Evolutionary conservation across 2,329 filamentous ascomycete species (phyloP).

Genomic region (Pyrenophora seminiperda): DNA sequence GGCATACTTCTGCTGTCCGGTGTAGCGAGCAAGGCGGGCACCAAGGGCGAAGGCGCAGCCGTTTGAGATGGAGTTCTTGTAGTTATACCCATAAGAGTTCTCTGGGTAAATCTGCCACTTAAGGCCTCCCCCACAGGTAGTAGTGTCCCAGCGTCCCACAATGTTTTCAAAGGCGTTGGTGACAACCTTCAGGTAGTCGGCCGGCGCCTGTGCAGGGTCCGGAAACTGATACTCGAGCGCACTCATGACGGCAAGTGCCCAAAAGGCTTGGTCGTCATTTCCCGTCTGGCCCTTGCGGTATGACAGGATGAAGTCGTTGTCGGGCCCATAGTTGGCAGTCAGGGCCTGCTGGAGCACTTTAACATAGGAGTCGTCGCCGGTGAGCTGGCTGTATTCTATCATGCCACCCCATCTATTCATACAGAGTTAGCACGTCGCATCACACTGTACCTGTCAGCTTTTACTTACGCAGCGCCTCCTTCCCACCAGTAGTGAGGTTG

Average conservation of each 20-base stretch:
- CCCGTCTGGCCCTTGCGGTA: constrained; percentile 52
- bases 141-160: constrained; percentile 70
- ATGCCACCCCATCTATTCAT: constrained; percentile 38
- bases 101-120: constrained; percentile 80
- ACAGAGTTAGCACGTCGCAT: too few species aligned
- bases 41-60: constrained; percentile 83
- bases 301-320: constrained; percentile 54
- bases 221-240: constrained; percentile 73
- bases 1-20: constrained; percentile 61
- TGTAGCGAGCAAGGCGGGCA: constrained; percentile 73
- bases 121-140: constrained; percentile 71
- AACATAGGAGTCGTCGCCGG: constrained; percentile 52
- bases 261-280: constrained; percentile 78
- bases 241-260: constrained; percentile 69
- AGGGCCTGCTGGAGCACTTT: constrained; percentile 50
- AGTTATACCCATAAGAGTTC: constrained; percentile 74
- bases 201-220: constrained; percentile 55
- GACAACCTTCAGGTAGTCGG: constrained; percentile 67
- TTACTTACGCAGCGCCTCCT: constrained; percentile 40
- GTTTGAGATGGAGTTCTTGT: constrained; percentile 83
- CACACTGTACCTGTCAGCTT: too few species aligned
- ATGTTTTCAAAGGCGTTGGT: constrained; percentile 76
- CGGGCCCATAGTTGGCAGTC: constrained; percentile 49
- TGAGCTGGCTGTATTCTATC: constrained; percentile 55
- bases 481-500: constrained; percentile 57